These are phyloP conservation scores for Orbilia quercus DNA, from an alignment of 2,329 filamentous ascomycete genomes.

Conservation along the genomic window DNA sequence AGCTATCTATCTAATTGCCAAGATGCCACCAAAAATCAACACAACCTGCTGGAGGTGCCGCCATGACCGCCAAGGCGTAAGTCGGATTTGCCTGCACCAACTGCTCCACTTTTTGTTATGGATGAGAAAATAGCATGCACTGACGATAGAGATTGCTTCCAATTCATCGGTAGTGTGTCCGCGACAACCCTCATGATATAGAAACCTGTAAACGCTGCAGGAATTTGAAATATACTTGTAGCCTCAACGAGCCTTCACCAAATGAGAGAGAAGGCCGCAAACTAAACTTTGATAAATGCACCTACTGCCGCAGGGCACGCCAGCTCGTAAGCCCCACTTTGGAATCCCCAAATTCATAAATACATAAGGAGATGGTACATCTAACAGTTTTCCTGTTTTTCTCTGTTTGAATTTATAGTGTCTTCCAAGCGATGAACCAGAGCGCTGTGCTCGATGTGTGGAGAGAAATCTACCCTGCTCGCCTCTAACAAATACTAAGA, in stretches of 20 bases:
- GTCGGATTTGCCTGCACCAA: not conserved
- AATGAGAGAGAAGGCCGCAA: constrained; percentile 28
- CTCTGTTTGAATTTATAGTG: constrained; percentile 23
- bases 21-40: constrained; percentile 51
- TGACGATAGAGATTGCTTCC: not conserved
- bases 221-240: constrained; percentile 33
- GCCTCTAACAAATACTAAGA: constrained; percentile 30
- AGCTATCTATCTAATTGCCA: constrained; percentile 2
- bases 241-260: not conserved
- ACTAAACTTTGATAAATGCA: constrained; percentile 38
- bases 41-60: constrained; percentile 51
- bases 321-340: constrained; percentile 31
- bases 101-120: not conserved
- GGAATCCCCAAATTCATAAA: no score
- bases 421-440: constrained; percentile 6
- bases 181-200: constrained; percentile 33
- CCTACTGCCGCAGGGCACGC: constrained; percentile 29
- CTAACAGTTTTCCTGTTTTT: no score
- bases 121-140: not conserved
- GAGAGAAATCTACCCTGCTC: constrained; percentile 19
- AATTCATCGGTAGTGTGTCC: constrained; percentile 32
- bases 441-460: constrained; percentile 36
- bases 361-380: no score
- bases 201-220: constrained; percentile 26
- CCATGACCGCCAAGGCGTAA: constrained; percentile 46